Evolutionary conservation across 306 rosid genomes (phyloP), one percentile per base, ranked within the genome.

Genomic region (Corylus heterophylla): DNA sequence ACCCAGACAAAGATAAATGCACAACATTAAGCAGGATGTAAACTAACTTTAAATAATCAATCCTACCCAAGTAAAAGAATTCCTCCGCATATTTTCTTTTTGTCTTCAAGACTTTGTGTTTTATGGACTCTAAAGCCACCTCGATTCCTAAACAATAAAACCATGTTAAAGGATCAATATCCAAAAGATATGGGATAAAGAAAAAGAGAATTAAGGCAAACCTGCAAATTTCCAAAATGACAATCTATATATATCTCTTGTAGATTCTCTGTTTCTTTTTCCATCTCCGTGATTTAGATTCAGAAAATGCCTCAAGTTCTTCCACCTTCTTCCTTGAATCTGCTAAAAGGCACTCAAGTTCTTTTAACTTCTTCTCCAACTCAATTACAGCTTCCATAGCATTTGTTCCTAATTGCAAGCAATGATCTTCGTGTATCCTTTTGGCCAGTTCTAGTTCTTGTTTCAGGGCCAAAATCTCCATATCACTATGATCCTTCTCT

Each of bases 261-360:
- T 91, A 96, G 59, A 79, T 82, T 54, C 62, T 77, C 79, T 96
- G 98, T 87, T 87, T 96, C 83, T 86, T 84, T 84, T 87, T 93
- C 98, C 96, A 96, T 74, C 87, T 91, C 88, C 80, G 74, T 82
- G 79, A 87, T 85, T 89, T 88, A 77, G 97, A 88, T 87, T 93
- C 96, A 6, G 97, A 87, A 83, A 82, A 89, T 77, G 91, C 54
- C 87, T 96, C 94, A 29, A 91, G 76, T 78, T 90, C 94, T 90
- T 88, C 85, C 73, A 87, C 87, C 81, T 85, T 89, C 85, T 86
- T 83, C 85, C 88, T 86, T 58, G 93, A 92, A 80, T 87, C 89
- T 11, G 85, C 82, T 80, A 93, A 78, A 74, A 82, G 76, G 80
- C 56, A 49, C 76, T 91, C 91, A 47, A 89, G 89, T 82, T 91